phyloP scores from a whole-genome alignment of 805 yeast genomes.

The Pichia scutulata region DNA sequence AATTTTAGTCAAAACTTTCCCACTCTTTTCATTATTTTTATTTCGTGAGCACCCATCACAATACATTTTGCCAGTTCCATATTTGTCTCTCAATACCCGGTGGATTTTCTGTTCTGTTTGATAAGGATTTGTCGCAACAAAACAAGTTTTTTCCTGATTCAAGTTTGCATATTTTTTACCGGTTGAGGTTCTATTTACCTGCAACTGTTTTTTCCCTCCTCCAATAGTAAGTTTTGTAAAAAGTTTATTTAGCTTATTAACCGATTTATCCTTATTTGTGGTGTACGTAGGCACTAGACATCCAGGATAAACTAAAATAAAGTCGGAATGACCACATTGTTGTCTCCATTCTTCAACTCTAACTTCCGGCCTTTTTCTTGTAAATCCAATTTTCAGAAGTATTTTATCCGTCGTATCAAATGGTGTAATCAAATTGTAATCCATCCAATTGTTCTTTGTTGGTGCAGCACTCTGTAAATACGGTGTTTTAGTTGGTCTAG shows the following conservation, averaged over 20 bases:
- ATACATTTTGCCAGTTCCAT: constrained; percentile 41
- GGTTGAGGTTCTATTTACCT: not conserved
- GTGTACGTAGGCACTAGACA: constrained; percentile 1
- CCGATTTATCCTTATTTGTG: not conserved
- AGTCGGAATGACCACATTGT: constrained; percentile 39
- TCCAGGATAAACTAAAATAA: constrained; percentile 33
- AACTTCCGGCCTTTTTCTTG: constrained; percentile 36
- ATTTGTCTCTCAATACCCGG: constrained; percentile 27
- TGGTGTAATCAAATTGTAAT: constrained; percentile 24
- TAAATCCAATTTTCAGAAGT: constrained; percentile 47
- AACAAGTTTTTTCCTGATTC: constrained; percentile 25
- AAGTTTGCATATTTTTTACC: constrained; percentile 3
- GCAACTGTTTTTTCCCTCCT: not conserved
- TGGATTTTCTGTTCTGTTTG: constrained; percentile 39
- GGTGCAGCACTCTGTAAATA: constrained; percentile 35
- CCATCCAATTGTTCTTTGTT: constrained; percentile 7
- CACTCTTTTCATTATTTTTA: not conserved
- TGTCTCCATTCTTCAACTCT: constrained; percentile 46
- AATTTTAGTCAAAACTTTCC: not conserved
- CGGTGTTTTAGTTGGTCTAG: constrained; percentile 22
- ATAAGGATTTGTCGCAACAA: constrained; percentile 28
- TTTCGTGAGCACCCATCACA: constrained; percentile 38
- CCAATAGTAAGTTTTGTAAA: not conserved
- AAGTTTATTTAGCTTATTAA: not conserved
- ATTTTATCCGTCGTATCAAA: constrained; percentile 33